Conservation (phyloP, 2,329 filamentous ascomycete genomes). For the Cyphellophora attinorum region DNA sequence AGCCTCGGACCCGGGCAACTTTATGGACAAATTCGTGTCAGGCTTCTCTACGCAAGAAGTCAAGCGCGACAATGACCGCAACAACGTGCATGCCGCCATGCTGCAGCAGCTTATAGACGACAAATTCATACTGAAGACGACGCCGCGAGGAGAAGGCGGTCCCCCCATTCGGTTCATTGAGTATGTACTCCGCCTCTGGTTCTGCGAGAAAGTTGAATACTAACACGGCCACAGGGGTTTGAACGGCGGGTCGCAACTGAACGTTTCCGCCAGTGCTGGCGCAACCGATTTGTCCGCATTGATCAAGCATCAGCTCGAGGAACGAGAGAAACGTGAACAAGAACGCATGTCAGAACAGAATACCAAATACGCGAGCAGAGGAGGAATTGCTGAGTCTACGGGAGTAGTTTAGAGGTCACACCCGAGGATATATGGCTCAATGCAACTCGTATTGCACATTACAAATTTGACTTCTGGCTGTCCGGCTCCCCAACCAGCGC, state of each 20-base stretch:
- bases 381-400: no score
- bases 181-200: conserved; percentile 34
- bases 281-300: conserved; percentile 49
- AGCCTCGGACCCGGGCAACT: conserved; percentile 14
- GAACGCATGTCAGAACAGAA: no score
- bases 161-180: conserved; percentile 53
- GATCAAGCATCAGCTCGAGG: conserved; percentile 39
- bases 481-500: conserved; percentile 65
- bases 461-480: neutral
- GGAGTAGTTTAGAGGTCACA: no score
- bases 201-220: conserved; percentile 11
- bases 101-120: conserved; percentile 56
- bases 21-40: conserved; percentile 11
- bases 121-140: conserved; percentile 48
- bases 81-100: conserved; percentile 50
- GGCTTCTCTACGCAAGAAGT: conserved; percentile 30
- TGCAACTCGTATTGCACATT: no score
- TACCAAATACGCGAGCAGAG: no score
- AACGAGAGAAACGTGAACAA: no score
- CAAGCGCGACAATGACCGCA: conserved; percentile 45
- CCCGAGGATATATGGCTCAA: no score
- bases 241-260: conserved; percentile 54
- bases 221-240: conserved; percentile 40
- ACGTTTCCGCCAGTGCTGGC: conserved; percentile 52
- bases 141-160: conserved; percentile 28